Conservation (phyloP, 2,329 filamentous ascomycete species). For the Xenosphaeropsis pyriputrescens region DNA sequence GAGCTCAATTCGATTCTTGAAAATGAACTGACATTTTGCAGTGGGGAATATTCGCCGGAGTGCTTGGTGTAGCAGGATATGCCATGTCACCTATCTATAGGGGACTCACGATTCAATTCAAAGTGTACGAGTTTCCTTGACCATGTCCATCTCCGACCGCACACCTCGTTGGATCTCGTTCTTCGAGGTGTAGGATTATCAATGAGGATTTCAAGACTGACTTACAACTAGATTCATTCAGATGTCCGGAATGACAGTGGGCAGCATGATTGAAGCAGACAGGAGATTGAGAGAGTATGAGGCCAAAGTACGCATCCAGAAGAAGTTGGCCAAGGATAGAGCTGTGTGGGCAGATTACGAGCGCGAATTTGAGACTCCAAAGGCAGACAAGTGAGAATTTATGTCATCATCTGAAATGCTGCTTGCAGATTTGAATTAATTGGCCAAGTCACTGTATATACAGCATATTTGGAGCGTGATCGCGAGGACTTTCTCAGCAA, state of each 20-base stretch:
- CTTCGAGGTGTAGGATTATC: background rate
- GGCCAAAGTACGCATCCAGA: conserved; percentile 45
- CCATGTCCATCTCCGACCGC: background rate
- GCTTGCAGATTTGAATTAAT: no score
- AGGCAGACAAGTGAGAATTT: background rate
- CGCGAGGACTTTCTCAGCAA: no score
- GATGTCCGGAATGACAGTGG: conserved; percentile 76
- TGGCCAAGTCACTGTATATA: no score
- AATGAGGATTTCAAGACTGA: conserved; percentile 1
- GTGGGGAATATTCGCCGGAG: conserved; percentile 54
- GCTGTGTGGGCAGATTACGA: conserved; percentile 57
- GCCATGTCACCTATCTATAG: conserved; percentile 57
- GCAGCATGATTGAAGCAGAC: conserved; percentile 65
- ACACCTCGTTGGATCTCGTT: background rate
- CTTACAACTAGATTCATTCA: conserved; percentile 49
- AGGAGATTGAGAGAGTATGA: conserved; percentile 52
- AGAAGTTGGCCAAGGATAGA: conserved; percentile 46
- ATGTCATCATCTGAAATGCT: background rate
- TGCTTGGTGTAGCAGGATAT: conserved; percentile 48
- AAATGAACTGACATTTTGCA: conserved; percentile 13
- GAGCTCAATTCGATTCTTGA: background rate
- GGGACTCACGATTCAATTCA: conserved; percentile 59
- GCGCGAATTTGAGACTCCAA: conserved; percentile 26
- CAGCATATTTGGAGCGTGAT: no score
- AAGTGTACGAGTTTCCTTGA: conserved; percentile 40